phyloP scores from a whole-genome alignment of 352 stramenopile species.

The Phytopythium litorale region DNA sequence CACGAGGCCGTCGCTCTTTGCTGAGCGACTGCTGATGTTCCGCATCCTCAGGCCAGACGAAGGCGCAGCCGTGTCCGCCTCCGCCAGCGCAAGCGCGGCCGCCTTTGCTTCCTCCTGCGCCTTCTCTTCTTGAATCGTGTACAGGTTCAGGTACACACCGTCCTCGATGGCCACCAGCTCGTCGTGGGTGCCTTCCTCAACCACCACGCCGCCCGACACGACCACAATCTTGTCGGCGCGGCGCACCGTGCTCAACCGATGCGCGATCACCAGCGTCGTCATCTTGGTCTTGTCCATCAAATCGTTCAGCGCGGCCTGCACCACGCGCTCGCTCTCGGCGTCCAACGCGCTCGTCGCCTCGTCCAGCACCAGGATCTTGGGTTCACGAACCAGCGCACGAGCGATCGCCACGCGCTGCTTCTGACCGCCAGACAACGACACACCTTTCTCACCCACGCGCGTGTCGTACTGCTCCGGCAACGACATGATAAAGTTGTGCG shows the following conservation, averaged over 20 bases:
- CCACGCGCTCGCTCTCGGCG: constrained; percentile 65
- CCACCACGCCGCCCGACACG: constrained; percentile 25
- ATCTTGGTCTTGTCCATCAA: constrained; percentile 44
- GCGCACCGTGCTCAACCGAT: constrained; percentile 80
- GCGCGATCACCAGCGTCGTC: constrained; percentile 81
- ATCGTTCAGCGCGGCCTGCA: constrained; percentile 68
- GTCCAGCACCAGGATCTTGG: constrained; percentile 80
- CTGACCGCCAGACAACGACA: constrained; percentile 31
- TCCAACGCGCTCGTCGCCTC: constrained; percentile 87
- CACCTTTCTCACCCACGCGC: constrained; percentile 24
- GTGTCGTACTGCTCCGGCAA: constrained; percentile 88
- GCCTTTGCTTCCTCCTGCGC: constrained; percentile 14
- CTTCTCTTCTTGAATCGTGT: constrained; percentile 36
- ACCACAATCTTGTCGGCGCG: constrained; percentile 16
- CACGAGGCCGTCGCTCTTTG: not conserved
- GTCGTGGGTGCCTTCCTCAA: constrained; percentile 42
- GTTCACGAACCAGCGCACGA: constrained; percentile 69
- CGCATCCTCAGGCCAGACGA: constrained; percentile 65
- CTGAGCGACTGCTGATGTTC: constrained; percentile 18
- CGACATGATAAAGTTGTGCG: constrained; percentile 47
- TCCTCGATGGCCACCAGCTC: constrained; percentile 35
- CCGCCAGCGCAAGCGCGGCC: constrained; percentile 13
- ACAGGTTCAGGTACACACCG: constrained; percentile 67
- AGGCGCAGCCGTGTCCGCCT: constrained; percentile 13
- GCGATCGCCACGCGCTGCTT: constrained; percentile 36